phyloP scores from a whole-genome alignment of 768 basidiomycete genomes.

The Boletellus ananiceps region DNA sequence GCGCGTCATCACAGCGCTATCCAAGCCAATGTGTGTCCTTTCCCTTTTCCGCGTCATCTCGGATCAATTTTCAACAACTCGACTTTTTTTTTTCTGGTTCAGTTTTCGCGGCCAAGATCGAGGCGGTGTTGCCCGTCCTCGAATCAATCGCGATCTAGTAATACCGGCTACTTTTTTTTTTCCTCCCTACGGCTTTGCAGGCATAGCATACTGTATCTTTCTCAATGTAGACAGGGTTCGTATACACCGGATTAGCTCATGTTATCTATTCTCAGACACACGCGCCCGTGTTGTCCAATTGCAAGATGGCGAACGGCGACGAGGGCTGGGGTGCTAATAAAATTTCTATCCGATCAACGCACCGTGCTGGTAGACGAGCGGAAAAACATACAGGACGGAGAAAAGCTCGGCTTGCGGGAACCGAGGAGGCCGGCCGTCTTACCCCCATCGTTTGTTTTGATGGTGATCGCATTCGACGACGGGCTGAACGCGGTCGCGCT shows the following conservation, averaged over 20 bases:
- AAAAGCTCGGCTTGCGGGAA: constrained; percentile 18
- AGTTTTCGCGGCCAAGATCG: constrained; percentile 24
- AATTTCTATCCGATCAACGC: constrained; percentile 1
- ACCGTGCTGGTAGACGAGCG: no score
- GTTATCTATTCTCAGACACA: constrained; percentile 7
- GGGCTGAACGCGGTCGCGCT: constrained; percentile 27
- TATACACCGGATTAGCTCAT: background rate
- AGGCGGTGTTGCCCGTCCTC: constrained; percentile 23
- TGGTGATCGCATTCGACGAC: constrained; percentile 8
- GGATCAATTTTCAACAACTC: background rate
- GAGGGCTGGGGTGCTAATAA: constrained; percentile 21
- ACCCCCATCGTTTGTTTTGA: constrained; percentile 20
- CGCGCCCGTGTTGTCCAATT: constrained; percentile 13
- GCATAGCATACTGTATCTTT: background rate
- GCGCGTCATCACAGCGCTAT: constrained; percentile 14
- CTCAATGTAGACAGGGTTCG: background rate
- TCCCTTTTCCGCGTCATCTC: background rate
- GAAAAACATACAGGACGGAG: constrained; percentile 20
- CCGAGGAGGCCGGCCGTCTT: constrained; percentile 10
- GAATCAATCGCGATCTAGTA: constrained; percentile 14
- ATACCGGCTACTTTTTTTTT: background rate
- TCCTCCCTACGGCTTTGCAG: background rate
- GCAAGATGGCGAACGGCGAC: constrained; percentile 24
- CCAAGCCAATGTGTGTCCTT: constrained; percentile 19
- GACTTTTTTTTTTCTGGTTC: background rate